Conservation (phyloP, 2,329 filamentous ascomycete species). For the Botryosphaeria dothidea region DNA sequence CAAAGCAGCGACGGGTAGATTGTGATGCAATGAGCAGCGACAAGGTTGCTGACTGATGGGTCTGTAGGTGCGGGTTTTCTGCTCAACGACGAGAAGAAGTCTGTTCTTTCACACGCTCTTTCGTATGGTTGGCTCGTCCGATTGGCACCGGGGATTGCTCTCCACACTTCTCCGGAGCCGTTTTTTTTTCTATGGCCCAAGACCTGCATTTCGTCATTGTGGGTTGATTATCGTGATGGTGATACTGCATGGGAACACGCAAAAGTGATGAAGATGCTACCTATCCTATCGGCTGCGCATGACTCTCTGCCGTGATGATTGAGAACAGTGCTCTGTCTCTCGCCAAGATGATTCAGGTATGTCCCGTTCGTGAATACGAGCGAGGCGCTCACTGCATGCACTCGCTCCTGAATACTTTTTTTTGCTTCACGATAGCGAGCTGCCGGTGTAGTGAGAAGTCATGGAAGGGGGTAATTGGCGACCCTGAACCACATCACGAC, state of each 20-base stretch:
- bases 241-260: too few relatives aligned
- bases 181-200: neutral
- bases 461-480: neutral
- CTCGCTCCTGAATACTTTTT: neutral
- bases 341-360: neutral
- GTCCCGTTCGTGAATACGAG: neutral
- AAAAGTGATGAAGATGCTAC: neutral
- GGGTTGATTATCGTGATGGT: neutral
- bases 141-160: too few relatives aligned
- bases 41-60: constrained; percentile 3
- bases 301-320: neutral
- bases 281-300: neutral
- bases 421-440: neutral
- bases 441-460: neutral
- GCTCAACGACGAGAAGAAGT: too few relatives aligned
- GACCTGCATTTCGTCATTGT: too few relatives aligned
- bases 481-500: neutral
- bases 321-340: neutral
- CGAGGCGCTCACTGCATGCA: neutral
- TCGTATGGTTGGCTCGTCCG: too few relatives aligned
- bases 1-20: neutral
- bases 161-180: too few relatives aligned
- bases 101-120: too few relatives aligned
- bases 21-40: constrained; percentile 1
- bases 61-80: too few relatives aligned